These are phyloP conservation scores for Rhododendron griersonianum DNA, from an alignment of 148 eudicot genomes.

Conservation along the genomic window DNA sequence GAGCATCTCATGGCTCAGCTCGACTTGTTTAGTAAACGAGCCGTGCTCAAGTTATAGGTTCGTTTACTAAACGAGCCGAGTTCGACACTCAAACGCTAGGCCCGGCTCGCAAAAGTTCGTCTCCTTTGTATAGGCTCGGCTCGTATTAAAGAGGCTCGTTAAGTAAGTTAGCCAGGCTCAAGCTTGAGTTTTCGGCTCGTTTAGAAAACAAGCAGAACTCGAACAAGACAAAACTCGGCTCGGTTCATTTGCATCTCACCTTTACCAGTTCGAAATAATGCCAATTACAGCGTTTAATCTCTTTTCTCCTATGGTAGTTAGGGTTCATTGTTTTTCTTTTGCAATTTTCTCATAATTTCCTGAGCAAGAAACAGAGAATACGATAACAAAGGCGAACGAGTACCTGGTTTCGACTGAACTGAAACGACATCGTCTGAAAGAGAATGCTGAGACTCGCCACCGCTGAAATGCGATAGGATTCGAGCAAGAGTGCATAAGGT, in stretches of 20 bases:
- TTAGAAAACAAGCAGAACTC: not conserved
- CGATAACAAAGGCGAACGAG: not conserved
- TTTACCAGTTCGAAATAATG: not conserved
- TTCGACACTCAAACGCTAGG: not conserved
- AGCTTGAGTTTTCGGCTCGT: not conserved
- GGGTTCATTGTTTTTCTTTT: not conserved
- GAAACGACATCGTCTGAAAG: not conserved
- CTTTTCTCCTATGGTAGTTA: not conserved
- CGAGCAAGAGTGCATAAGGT: conserved; percentile 20
- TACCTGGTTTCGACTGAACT: conserved; percentile 16
- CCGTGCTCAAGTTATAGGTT: not conserved
- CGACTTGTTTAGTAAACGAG: not conserved
- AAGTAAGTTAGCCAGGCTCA: not conserved
- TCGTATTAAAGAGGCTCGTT: not conserved
- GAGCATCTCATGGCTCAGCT: too few relatives aligned
- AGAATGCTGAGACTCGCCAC: not conserved
- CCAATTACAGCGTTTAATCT: not conserved
- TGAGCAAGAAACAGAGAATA: not conserved
- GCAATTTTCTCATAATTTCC: not conserved
- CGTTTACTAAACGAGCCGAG: not conserved
- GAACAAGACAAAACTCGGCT: not conserved
- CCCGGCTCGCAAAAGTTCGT: not conserved
- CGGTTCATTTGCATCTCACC: not conserved
- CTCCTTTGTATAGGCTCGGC: too few relatives aligned
- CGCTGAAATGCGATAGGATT: conserved; percentile 21